Evolutionary conservation across 768 basidiomycete genomes (phyloP), one percentile per base, ranked within the genome.

Genomic region (Boletus rubescentipes): DNA sequence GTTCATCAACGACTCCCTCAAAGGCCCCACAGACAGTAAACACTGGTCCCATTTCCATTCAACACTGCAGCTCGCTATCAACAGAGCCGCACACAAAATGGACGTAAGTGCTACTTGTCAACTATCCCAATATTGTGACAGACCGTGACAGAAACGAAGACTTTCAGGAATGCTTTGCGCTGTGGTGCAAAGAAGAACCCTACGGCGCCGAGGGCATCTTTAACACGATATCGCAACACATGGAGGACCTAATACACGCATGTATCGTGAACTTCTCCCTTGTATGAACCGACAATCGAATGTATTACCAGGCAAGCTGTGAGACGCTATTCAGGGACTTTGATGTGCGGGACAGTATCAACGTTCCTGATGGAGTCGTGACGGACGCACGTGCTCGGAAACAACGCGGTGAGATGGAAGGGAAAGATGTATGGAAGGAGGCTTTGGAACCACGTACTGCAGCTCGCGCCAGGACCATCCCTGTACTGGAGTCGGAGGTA

Each of bases 251-350:
- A 46, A 86, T 82, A 69, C 77, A 68, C 67, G 49, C 70, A 61
- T 49, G 51, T 53, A 20, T 37, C 18, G 12, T 9, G 26, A 43
- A 12, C 4, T 4, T 46, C 2, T 23, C 36, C 30, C 23, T 46
- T 30, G 39, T 20, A 26, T 51, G 32, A 50, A 16, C 29, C 44
- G 37, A 60, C 42, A 18, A 34, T 2, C 35, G 12, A 12, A 47
- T 16, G 31, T 26, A n/a, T 6, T 6, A 26, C n/a, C 48, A 90
- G 87, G 79, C 80, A 35, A 81, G 85, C 55, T 77, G 86, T 36
- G 85, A 90, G 46, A 79, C 82, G 35, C 57, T 91, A n/a, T 85
- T 90, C 66, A 80, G 76, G 29, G 79, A 86, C 50, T 85, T 87
- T 61, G 76, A 81, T 46, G 83, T 87, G 2, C 80, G 82, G 58